Evolutionary conservation across 306 rosid genomes (phyloP).

Genomic region (Vigna reflexopilosa): DNA sequence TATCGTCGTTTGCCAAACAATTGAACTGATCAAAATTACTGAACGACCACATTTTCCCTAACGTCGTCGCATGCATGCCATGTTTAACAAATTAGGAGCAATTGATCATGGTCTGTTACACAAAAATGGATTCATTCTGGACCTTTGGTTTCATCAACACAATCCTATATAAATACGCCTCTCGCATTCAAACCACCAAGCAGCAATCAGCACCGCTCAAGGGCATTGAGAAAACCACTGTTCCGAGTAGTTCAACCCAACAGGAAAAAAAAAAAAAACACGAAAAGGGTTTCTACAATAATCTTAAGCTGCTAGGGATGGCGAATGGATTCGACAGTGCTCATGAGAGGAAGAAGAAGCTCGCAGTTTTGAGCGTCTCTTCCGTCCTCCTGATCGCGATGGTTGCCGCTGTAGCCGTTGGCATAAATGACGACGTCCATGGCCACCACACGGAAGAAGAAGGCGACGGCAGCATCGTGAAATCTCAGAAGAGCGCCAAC

Average conservation of each 20-base stretch:
- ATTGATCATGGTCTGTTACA: not conserved
- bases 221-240: slow-evolving; percentile 35
- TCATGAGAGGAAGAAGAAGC: slow-evolving; percentile 45
- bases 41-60: not conserved
- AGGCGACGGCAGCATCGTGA: not conserved
- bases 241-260: not conserved
- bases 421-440: not conserved
- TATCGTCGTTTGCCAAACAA: no score
- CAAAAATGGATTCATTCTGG: not conserved
- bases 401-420: slow-evolving; percentile 46
- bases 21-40: not conserved
- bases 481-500: slow-evolving; percentile 49
- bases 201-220: slow-evolving; percentile 22
- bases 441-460: not conserved
- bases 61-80: no score
- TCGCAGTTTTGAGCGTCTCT: slow-evolving; percentile 44
- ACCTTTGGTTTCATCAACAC: not conserved
- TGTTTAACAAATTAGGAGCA: slow-evolving; percentile 2
- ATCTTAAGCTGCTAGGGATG: slow-evolving; percentile 25
- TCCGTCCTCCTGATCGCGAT: slow-evolving; percentile 46
- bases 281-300: not conserved
- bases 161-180: slow-evolving; percentile 27
- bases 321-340: not conserved
- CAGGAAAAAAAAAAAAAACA: not conserved
- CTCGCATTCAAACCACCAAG: not conserved